A percentile compares a stretch with the other conserved stretches of the same genome.
Conservation (phyloP, 2,329 filamentous ascomycete species). For the Monilinia fructigena region DNA sequence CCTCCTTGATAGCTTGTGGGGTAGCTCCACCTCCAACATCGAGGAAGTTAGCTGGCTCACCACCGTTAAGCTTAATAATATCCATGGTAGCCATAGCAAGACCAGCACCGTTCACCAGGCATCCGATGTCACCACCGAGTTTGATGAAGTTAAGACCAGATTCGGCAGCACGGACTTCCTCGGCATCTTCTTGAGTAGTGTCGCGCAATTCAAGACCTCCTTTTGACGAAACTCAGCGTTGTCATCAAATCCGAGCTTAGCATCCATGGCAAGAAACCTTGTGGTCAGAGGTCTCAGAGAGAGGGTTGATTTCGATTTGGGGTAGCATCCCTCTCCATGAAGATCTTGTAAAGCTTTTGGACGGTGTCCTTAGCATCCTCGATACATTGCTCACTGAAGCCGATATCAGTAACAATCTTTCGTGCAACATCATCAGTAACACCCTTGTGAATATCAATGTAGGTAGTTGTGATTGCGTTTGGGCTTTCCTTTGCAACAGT, state of each 20-base stretch:
- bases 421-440: slow-evolving; percentile 94
- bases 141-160: slow-evolving; percentile 99
- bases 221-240: slow-evolving; percentile 98
- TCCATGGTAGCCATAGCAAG: slow-evolving; percentile 99
- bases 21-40: slow-evolving; percentile 98
- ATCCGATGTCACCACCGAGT: slow-evolving; percentile 98
- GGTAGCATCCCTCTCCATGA: slow-evolving; percentile 96
- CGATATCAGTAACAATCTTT: slow-evolving; percentile 85
- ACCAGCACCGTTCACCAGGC: slow-evolving; percentile 97
- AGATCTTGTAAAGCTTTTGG: slow-evolving; percentile 98
- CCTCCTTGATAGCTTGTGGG: slow-evolving; percentile 92
- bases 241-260: slow-evolving; percentile 98
- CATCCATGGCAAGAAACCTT: slow-evolving; percentile 97
- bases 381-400: slow-evolving; percentile 97
- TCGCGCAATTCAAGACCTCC: slow-evolving; percentile 91
- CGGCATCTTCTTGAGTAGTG: slow-evolving; percentile 89
- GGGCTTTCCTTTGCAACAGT: slow-evolving; percentile 96
- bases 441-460: slow-evolving; percentile 89
- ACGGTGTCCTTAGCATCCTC: slow-evolving; percentile 94
- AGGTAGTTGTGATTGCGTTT: slow-evolving; percentile 90
- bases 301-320: slow-evolving; percentile 99
- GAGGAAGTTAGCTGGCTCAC: slow-evolving; percentile 94
- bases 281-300: slow-evolving; percentile 97
- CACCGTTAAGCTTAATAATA: slow-evolving; percentile 99
- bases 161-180: slow-evolving; percentile 95